Percentiles rank a stretch among this genome's conserved stretches.
Conservation (phyloP, 345 rosid genomes). For the Nephelium lappaceum region DNA sequence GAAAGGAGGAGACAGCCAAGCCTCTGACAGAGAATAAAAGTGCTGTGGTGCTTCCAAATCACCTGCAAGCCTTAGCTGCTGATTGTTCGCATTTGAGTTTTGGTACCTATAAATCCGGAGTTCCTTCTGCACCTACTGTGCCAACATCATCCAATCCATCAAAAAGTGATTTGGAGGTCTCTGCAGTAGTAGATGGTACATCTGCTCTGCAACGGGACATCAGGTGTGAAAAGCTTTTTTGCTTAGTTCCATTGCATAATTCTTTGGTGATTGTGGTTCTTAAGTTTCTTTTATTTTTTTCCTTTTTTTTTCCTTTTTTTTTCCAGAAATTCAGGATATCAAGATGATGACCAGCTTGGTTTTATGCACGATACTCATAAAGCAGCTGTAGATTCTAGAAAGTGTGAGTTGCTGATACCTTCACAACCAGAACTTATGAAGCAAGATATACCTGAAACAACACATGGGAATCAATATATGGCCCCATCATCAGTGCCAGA, state of each 20-base stretch:
- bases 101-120: constrained; percentile 49
- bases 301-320: not conserved
- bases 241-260: constrained; percentile 5
- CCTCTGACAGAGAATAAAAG: constrained; percentile 23
- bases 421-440: constrained; percentile 23
- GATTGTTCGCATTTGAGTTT: constrained; percentile 59
- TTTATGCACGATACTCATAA: constrained; percentile 21
- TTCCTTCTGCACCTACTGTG: constrained; percentile 17
- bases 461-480: constrained; percentile 18
- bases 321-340: constrained; percentile 33
- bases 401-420: constrained; percentile 16
- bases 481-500: constrained; percentile 19
- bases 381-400: constrained; percentile 27
- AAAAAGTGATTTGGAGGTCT: constrained; percentile 23
- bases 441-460: constrained; percentile 25
- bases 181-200: constrained; percentile 23
- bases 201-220: constrained; percentile 23
- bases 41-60: constrained; percentile 47
- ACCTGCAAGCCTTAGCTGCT: constrained; percentile 46
- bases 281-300: not conserved
- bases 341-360: constrained; percentile 24
- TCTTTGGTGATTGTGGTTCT: constrained; percentile 10
- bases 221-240: constrained; percentile 28
- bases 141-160: constrained; percentile 23
- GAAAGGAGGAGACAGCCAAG: constrained; percentile 21